Conservation (phyloP, 208 protist genomes). For the Angomonas deanei region DNA sequence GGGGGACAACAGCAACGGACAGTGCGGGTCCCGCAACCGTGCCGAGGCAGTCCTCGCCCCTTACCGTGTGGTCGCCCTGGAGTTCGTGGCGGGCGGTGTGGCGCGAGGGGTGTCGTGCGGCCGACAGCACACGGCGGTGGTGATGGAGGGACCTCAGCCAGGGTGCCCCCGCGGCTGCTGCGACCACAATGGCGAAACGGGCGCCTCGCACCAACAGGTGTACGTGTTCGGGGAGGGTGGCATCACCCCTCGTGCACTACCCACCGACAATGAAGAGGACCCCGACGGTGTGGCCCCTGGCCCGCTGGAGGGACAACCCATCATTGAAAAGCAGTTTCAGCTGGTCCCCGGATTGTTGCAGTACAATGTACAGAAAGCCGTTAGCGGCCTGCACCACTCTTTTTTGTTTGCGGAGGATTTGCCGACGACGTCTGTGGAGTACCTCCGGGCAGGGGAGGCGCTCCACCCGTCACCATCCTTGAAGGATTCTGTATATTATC, state of each 20-base stretch:
- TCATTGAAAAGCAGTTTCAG: conserved; percentile 24
- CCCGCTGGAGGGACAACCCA: too few species aligned
- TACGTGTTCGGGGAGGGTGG: conserved; percentile 64
- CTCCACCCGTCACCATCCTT: not conserved
- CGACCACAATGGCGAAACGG: conserved; percentile 21
- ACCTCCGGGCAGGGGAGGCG: conserved; percentile 12
- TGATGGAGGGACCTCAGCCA: conserved; percentile 78
- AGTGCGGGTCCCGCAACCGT: conserved; percentile 33
- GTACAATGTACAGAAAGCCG: conserved; percentile 52
- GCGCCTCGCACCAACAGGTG: conserved; percentile 50
- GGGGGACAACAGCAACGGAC: conserved; percentile 81
- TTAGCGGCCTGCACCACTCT: conserved; percentile 80
- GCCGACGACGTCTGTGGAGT: conserved; percentile 68
- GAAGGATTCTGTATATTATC: too few species aligned
- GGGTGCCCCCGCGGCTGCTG: conserved; percentile 58
- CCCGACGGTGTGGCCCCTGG: not conserved
- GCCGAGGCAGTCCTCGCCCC: conserved; percentile 60
- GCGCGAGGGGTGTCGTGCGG: conserved; percentile 70
- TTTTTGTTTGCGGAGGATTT: conserved; percentile 79
- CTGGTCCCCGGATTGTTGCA: conserved; percentile 43
- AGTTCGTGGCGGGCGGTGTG: conserved; percentile 73
- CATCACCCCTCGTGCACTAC: not conserved
- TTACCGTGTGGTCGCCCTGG: conserved; percentile 67
- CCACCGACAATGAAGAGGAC: not conserved
- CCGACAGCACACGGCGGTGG: conserved; percentile 78